A percentile compares a stretch with the other conserved stretches of the same genome.
Conservation (phyloP, 2,329 filamentous ascomycete species). For the Colletotrichum agaves region DNA sequence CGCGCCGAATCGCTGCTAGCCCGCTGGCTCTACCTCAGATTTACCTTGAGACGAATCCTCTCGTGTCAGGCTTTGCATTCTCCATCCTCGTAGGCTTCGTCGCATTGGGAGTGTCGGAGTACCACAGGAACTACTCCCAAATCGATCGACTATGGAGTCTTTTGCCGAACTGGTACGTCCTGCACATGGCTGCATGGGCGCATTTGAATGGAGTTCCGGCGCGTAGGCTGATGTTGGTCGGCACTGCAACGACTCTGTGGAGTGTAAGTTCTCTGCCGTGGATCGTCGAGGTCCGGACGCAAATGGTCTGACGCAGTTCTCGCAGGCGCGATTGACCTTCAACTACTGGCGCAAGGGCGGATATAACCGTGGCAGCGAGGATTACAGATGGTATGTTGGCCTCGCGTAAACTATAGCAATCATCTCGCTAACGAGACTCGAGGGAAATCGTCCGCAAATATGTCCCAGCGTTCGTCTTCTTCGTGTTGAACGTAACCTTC, state of each 20-base stretch:
- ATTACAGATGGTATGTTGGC: slow-evolving; percentile 82
- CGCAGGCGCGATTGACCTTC: slow-evolving; percentile 82
- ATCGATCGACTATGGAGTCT: slow-evolving; percentile 94
- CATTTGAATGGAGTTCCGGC: slow-evolving; percentile 78
- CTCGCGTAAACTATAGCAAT: background rate
- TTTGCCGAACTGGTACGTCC: slow-evolving; percentile 85
- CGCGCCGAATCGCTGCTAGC: slow-evolving; percentile 70
- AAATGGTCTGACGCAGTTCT: slow-evolving; percentile 38
- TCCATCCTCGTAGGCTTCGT: slow-evolving; percentile 76
- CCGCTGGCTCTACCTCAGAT: slow-evolving; percentile 72
- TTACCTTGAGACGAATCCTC: slow-evolving; percentile 87
- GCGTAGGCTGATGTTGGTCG: slow-evolving; percentile 76
- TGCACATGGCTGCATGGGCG: slow-evolving; percentile 87
- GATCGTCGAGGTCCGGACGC: background rate
- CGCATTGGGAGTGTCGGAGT: slow-evolving; percentile 81
- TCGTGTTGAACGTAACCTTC: slow-evolving; percentile 89
- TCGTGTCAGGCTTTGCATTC: slow-evolving; percentile 78
- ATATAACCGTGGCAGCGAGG: slow-evolving; percentile 88
- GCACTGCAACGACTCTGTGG: slow-evolving; percentile 80
- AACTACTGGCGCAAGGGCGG: slow-evolving; percentile 98
- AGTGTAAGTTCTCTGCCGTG: slow-evolving; percentile 63
- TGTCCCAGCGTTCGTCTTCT: slow-evolving; percentile 74
- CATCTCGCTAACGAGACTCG: slow-evolving; percentile 39
- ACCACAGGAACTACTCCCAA: slow-evolving; percentile 97
- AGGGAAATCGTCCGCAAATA: slow-evolving; percentile 78